Percentiles rank a stretch among this genome's conserved stretches.
Evolutionary conservation across 2,329 filamentous ascomycete genomes (phyloP).

Genomic region (Diaporthe vaccinii): DNA sequence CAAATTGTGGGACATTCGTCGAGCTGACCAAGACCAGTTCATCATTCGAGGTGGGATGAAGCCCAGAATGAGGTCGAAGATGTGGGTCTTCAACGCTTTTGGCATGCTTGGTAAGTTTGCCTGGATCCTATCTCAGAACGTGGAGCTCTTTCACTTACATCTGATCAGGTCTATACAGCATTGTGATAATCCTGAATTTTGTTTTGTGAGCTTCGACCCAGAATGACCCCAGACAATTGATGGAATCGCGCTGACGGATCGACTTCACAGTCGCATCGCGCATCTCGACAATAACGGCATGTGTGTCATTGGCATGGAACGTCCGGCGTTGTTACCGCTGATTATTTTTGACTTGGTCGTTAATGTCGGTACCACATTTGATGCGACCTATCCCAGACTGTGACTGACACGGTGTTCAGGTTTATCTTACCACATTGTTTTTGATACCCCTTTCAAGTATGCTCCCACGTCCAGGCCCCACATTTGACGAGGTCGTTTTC

Average conservation of each 20-base stretch:
- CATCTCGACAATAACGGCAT: slow-evolving; percentile 63
- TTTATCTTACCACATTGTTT: slow-evolving; percentile 75
- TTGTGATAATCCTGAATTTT: slow-evolving; percentile 70
- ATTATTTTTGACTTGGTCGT: slow-evolving; percentile 72
- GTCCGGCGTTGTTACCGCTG: slow-evolving; percentile 70
- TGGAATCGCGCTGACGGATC: not conserved
- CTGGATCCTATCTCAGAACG: slow-evolving; percentile 12
- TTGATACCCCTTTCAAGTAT: slow-evolving; percentile 70
- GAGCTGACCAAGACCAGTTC: slow-evolving; percentile 55
- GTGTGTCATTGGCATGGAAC: slow-evolving; percentile 74
- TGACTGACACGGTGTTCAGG: slow-evolving; percentile 45
- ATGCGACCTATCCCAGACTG: no score
- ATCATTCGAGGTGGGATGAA: slow-evolving; percentile 69
- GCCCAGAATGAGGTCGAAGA: slow-evolving; percentile 62
- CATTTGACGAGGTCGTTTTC: rapidly evolving
- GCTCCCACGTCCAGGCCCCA: slow-evolving; percentile 36
- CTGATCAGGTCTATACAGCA: slow-evolving; percentile 55
- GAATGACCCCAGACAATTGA: not conserved
- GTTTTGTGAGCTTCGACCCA: slow-evolving; percentile 62
- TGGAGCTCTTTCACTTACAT: slow-evolving; percentile 46
- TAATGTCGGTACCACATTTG: slow-evolving; percentile 57
- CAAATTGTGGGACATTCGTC: not conserved
- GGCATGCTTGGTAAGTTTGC: slow-evolving; percentile 63
- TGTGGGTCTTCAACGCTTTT: slow-evolving; percentile 51
- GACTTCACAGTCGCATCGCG: slow-evolving; percentile 64